A percentile compares a stretch with the other conserved stretches of the same genome.
These are phyloP conservation scores for Tinospora cordifolia DNA, from an alignment of 164 flowering plant genomes.

Conservation along the genomic window DNA sequence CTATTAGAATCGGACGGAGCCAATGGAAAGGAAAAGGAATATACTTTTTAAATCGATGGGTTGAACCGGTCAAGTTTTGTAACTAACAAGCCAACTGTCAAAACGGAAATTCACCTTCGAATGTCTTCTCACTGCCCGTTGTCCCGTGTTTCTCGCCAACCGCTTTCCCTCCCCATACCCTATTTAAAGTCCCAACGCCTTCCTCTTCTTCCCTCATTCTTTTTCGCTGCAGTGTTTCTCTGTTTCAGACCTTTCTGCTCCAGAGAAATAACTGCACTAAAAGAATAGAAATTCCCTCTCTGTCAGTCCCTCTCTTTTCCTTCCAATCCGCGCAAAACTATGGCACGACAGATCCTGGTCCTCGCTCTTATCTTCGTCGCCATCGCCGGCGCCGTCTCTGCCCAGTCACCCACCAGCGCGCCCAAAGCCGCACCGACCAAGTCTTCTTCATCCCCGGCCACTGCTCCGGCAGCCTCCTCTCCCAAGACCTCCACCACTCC, in stretches of 20 bases:
- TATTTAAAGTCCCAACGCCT: neutral
- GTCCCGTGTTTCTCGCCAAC: neutral
- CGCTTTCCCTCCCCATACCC: neutral
- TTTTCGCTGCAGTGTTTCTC: constrained; percentile 10
- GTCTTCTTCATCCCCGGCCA: neutral
- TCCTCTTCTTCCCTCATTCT: constrained; percentile 1
- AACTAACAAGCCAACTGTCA: neutral
- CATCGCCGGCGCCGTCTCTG: constrained; percentile 26
- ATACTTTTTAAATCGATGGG: neutral
- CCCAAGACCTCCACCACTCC: neutral
- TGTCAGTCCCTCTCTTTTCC: neutral
- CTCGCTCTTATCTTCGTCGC: constrained; percentile 31
- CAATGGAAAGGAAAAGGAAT: too few relatives aligned
- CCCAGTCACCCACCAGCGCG: constrained; percentile 7
- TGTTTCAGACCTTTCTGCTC: neutral
- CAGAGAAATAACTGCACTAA: constrained; percentile 2
- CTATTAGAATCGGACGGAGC: too few relatives aligned
- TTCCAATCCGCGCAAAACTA: constrained; percentile 3
- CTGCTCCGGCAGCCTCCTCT: neutral
- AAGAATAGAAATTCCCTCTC: neutral
- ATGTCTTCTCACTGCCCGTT: neutral
- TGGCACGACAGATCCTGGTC: constrained; percentile 31
- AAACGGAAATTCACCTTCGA: neutral
- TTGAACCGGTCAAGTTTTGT: neutral
- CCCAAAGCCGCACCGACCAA: constrained; percentile 5